Conservation (phyloP, 2,329 filamentous ascomycete genomes). For the Thelonectria discophora region DNA sequence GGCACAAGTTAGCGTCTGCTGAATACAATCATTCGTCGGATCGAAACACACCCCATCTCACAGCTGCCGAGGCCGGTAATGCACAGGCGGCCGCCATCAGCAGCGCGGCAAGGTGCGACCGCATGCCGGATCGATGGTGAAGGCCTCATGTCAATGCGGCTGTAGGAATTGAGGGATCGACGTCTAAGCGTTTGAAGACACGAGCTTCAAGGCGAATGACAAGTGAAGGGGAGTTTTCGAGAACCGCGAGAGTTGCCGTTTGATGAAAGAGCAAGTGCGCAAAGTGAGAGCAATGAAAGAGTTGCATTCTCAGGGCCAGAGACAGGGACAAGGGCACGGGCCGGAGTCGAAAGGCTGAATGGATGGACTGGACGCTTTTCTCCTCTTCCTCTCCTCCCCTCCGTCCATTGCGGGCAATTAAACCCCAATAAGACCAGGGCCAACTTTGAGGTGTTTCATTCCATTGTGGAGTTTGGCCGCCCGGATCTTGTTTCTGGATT, state of each 20-base stretch:
- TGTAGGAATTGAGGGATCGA: not conserved
- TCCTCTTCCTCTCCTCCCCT: not conserved
- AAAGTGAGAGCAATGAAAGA: constrained; percentile 11
- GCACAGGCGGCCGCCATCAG: constrained; percentile 31
- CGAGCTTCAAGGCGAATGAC: not conserved
- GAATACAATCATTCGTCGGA: not conserved
- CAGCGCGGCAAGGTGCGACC: constrained; percentile 29
- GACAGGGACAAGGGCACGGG: constrained; percentile 11
- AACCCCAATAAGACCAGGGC: constrained; percentile 9
- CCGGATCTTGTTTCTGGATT: constrained; percentile 8
- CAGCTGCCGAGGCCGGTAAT: constrained; percentile 27
- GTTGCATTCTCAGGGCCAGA: not conserved
- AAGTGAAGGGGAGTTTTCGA: constrained; percentile 8
- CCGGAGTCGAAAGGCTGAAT: not conserved
- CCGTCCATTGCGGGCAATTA: not conserved
- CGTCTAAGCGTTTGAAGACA: constrained; percentile 2
- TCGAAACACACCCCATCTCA: constrained; percentile 25
- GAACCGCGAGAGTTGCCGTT: constrained; percentile 11
- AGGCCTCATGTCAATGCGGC: constrained; percentile 1
- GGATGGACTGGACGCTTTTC: constrained; percentile 1
- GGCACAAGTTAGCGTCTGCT: constrained; percentile 5
- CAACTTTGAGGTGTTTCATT: constrained; percentile 20
- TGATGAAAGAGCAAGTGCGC: constrained; percentile 4
- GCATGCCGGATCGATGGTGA: constrained; percentile 30
- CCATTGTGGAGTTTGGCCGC: constrained; percentile 11